Percentiles rank a stretch among this genome's conserved stretches.
Evolutionary conservation across 805 yeast genomes (phyloP).

Genomic region (Lachancea quebecensis): DNA sequence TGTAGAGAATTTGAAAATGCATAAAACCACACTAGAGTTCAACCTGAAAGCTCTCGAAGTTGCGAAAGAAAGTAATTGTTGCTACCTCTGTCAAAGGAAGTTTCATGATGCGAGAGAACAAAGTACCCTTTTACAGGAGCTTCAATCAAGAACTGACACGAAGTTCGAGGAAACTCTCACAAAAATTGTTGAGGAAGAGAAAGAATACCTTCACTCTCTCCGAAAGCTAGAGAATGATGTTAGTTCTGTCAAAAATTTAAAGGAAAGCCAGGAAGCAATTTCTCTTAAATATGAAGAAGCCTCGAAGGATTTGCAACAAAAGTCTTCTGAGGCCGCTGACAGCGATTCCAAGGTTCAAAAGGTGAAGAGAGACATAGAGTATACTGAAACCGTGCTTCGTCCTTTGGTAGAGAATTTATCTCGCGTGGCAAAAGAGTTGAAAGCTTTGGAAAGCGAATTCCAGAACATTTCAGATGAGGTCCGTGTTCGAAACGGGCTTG

Average conservation of each 20-base stretch:
- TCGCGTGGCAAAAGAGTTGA: slow-evolving; percentile 23
- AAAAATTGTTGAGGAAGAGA: slow-evolving; percentile 30
- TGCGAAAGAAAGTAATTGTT: slow-evolving; percentile 51
- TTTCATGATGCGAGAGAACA: slow-evolving; percentile 39
- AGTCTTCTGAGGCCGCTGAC: slow-evolving; percentile 16
- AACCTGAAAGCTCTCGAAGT: slow-evolving; percentile 60
- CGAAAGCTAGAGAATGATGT: slow-evolving; percentile 22
- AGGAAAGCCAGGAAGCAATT: slow-evolving; percentile 5
- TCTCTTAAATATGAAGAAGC: slow-evolving; percentile 9
- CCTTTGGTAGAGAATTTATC: slow-evolving; percentile 25
- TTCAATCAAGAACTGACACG: slow-evolving; percentile 29
- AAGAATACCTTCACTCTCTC: slow-evolving; percentile 24
- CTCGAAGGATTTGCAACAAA: not conserved
- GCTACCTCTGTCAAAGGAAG: slow-evolving; percentile 65
- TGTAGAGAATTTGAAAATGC: slow-evolving; percentile 58
- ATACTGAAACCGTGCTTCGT: slow-evolving; percentile 22
- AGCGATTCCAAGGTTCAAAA: slow-evolving; percentile 26
- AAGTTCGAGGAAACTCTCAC: slow-evolving; percentile 30
- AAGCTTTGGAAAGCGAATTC: slow-evolving; percentile 16
- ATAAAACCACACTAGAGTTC: slow-evolving; percentile 61
- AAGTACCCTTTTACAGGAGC: slow-evolving; percentile 23
- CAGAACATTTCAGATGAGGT: slow-evolving; percentile 23
- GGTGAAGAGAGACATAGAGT: slow-evolving; percentile 14
- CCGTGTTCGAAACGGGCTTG: slow-evolving; percentile 14
- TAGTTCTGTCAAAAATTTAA: slow-evolving; percentile 8